Percentiles rank a stretch among this genome's conserved stretches.
Evolutionary conservation across 2,329 filamentous ascomycete species (phyloP).

Genomic region (Hypomyces perniciosus): DNA sequence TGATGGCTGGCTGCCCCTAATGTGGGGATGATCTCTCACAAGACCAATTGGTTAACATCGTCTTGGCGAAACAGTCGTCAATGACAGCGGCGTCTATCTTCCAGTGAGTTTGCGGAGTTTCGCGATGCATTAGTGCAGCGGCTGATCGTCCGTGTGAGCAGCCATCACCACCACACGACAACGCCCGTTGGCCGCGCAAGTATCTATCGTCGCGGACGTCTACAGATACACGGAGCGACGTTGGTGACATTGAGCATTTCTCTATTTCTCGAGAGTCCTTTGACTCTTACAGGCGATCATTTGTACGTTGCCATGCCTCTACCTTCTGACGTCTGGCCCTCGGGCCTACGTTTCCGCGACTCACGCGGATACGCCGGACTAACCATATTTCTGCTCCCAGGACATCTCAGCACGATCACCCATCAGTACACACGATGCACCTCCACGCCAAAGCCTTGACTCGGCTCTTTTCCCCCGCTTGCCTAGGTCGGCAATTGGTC

Average conservation of each 20-base stretch:
- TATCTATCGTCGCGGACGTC: conserved; percentile 48
- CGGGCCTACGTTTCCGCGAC: not conserved
- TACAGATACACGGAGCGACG: conserved; percentile 52
- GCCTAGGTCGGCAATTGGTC: conserved; percentile 55
- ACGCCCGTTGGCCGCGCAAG: conserved; percentile 65
- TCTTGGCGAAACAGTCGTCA: conserved; percentile 62
- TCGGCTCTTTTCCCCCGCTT: conserved; percentile 60
- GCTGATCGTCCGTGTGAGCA: conserved; percentile 28
- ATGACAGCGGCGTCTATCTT: conserved; percentile 90
- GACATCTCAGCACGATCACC: conserved; percentile 88
- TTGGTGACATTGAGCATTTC: conserved; percentile 85
- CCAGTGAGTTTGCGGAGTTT: conserved; percentile 54
- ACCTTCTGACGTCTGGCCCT: not conserved
- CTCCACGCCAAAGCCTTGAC: conserved; percentile 74
- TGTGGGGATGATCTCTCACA: conserved; percentile 16
- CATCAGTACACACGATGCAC: conserved; percentile 52
- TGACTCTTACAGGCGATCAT: conserved; percentile 91
- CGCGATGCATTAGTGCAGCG: not conserved
- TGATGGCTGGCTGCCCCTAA: conserved; percentile 15
- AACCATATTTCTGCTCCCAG: conserved; percentile 39
- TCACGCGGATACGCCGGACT: conserved; percentile 8
- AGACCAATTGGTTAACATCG: conserved; percentile 22
- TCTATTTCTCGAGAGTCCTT: conserved; percentile 95
- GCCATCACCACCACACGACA: conserved; percentile 86
- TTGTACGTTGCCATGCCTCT: conserved; percentile 56